Evolutionary conservation across 2,329 filamentous ascomycete species (phyloP).

Genomic region (Fusarium xylarioides): DNA sequence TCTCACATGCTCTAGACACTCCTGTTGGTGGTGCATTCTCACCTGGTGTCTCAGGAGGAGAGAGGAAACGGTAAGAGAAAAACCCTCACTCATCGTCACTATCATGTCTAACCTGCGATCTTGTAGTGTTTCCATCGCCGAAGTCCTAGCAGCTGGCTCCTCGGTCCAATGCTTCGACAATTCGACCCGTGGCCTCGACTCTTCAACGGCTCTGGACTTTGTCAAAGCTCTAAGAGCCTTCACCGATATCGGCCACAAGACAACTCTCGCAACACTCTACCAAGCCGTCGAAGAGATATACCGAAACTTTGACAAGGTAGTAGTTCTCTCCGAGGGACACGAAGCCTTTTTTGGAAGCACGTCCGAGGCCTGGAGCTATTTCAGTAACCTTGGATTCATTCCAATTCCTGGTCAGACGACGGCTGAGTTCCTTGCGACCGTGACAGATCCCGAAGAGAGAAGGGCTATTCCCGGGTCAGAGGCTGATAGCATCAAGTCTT

Average conservation of each 20-base stretch:
- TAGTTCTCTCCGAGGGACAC: not conserved
- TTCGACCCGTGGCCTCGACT: not conserved
- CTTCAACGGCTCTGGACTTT: not conserved
- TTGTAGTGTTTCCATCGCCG: not conserved
- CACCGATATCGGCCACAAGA: not conserved
- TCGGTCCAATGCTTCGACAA: not conserved
- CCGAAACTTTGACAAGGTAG: not conserved
- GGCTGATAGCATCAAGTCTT: not conserved
- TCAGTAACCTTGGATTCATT: not conserved
- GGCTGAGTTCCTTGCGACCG: not conserved
- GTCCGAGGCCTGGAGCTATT: not conserved
- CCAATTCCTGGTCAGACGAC: not conserved
- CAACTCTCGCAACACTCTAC: not conserved
- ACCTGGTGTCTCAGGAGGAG: not conserved
- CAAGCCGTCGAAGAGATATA: not conserved
- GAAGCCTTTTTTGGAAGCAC: not conserved
- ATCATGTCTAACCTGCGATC: not conserved
- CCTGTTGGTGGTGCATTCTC: not conserved
- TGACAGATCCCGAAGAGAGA: not conserved
- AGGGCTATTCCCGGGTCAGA: not conserved
- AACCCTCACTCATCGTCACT: fast-evolving
- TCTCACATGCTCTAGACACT: not conserved
- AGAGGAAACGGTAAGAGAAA: not conserved
- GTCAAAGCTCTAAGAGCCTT: not conserved
- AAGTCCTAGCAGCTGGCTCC: not conserved